Evolutionary conservation across 305 asterid species (phyloP).

Genomic region (Solanum chacoense): DNA sequence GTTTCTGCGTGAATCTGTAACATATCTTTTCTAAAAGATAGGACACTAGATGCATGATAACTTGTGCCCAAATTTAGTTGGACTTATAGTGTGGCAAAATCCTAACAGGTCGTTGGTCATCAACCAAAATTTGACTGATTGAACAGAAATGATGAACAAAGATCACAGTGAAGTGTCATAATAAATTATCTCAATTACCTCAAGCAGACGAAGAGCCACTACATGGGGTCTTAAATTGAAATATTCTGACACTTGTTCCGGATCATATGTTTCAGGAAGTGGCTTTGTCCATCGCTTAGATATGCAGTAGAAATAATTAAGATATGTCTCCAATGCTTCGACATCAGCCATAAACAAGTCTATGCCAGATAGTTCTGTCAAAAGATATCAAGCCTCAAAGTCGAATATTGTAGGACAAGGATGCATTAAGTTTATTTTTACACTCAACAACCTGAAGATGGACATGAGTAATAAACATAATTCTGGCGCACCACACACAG

Average conservation of each 20-base stretch:
- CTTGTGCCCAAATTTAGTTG: not conserved
- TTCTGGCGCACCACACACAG: not conserved
- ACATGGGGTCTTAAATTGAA: constrained; percentile 87
- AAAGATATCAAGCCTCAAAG: constrained; percentile 7
- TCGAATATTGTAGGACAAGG: constrained; percentile 1
- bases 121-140: not conserved
- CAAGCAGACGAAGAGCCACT: constrained; percentile 72
- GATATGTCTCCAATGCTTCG: constrained; percentile 71
- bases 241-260: constrained; percentile 54
- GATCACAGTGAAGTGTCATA: not conserved
- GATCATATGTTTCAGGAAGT: constrained; percentile 79
- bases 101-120: not conserved
- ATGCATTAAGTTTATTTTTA: not conserved
- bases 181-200: constrained; percentile 33
- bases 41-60: not conserved
- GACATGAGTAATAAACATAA: not conserved
- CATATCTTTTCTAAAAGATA: not conserved
- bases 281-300: constrained; percentile 85
- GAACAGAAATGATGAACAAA: not conserved
- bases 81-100: not conserved
- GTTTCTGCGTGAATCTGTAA: not conserved
- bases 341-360: constrained; percentile 81
- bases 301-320: constrained; percentile 49
- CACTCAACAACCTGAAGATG: not conserved
- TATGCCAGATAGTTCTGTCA: constrained; percentile 69